Evolutionary conservation across 2,329 filamentous ascomycete genomes (phyloP).

Genomic region (Verticillium longisporum): DNA sequence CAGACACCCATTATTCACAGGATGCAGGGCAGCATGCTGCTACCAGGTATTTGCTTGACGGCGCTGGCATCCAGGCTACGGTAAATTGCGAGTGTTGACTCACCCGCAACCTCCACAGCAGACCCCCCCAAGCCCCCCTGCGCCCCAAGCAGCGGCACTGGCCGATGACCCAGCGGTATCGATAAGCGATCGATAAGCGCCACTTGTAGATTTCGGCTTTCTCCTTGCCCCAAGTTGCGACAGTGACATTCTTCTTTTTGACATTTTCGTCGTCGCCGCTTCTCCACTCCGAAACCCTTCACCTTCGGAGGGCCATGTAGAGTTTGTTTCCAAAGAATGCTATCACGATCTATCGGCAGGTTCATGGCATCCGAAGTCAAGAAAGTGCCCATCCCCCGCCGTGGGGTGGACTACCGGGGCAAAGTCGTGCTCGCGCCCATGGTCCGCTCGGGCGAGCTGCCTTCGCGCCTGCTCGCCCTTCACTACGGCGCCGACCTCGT

Average conservation of each 20-base stretch:
- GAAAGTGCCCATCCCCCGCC: constrained; percentile 74
- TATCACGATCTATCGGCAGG: constrained; percentile 30
- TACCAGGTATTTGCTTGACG: no score
- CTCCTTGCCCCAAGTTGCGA: background rate
- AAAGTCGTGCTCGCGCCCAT: constrained; percentile 95
- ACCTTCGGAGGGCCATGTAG: constrained; percentile 1
- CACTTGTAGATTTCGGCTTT: background rate
- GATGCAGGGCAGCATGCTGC: no score
- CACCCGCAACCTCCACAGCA: no score
- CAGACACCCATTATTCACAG: no score
- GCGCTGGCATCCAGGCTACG: no score
- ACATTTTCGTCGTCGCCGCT: background rate
- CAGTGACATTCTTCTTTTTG: background rate
- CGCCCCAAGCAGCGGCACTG: no score
- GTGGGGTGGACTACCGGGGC: constrained; percentile 88
- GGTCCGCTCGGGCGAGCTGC: constrained; percentile 95
- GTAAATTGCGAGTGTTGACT: no score
- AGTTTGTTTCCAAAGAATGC: constrained; percentile 17
- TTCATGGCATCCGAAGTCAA: constrained; percentile 54
- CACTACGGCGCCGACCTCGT: constrained; percentile 96
- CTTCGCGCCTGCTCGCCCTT: constrained; percentile 79
- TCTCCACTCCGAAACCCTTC: background rate
- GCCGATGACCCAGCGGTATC: background rate
- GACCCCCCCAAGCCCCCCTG: no score
- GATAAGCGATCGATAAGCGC: background rate